phyloP scores from a whole-genome alignment of 495 filamentous ascomycete species.

The Aspergillus baeticus region DNA sequence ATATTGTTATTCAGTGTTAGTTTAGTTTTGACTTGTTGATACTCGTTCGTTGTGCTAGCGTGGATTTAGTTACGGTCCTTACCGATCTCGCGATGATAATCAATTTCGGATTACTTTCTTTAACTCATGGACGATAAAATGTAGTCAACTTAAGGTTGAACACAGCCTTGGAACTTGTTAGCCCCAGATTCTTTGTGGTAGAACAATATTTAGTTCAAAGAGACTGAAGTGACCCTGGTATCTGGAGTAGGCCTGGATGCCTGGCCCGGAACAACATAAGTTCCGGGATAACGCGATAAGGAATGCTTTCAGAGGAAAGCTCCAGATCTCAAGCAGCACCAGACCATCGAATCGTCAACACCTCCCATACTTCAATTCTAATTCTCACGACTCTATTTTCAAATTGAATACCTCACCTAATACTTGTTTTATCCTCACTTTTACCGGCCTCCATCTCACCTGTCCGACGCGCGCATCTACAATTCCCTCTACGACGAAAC shows the following conservation, averaged over 20 bases:
- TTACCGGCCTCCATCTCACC: background rate
- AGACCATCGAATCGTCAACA: background rate
- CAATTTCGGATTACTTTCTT: background rate
- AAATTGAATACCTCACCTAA: too few species aligned
- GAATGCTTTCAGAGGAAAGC: too few species aligned
- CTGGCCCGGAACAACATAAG: slow-evolving; percentile 13
- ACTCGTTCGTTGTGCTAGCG: background rate
- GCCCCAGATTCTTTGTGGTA: background rate
- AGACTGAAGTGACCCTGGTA: background rate
- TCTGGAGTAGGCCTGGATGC: background rate
- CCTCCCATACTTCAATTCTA: background rate
- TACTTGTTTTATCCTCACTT: background rate
- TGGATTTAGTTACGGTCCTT: slow-evolving; percentile 1
- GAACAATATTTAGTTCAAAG: background rate
- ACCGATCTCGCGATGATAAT: background rate
- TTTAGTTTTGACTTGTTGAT: background rate
- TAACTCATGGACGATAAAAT: too few species aligned
- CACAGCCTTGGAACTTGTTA: too few species aligned
- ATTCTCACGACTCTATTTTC: background rate
- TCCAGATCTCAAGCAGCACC: too few species aligned
- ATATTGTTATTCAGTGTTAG: background rate
- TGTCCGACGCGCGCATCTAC: background rate
- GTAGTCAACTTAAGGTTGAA: too few species aligned
- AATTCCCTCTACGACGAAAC: background rate
- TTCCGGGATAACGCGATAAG: background rate